These are phyloP conservation scores for Trichomonascaceae sp. DNA, from an alignment of 1,139 yeast species.

Conservation along the genomic window DNA sequence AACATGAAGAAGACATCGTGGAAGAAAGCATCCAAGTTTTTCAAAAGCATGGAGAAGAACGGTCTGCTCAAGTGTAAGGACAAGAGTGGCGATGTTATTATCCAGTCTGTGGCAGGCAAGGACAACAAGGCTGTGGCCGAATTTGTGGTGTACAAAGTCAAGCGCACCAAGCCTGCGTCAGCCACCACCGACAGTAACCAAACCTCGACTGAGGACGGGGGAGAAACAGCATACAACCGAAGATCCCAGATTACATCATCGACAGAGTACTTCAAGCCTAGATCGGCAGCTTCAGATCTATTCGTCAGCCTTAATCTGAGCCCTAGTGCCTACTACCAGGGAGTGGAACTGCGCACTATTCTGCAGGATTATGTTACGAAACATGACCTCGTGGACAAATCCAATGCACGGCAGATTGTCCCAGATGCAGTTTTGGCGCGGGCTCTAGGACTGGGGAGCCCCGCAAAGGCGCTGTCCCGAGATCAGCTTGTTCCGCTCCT, in stretches of 20 bases:
- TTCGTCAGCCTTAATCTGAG: constrained; percentile 33
- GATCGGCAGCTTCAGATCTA: constrained; percentile 22
- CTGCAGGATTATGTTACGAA: constrained; percentile 44
- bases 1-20: constrained; percentile 74
- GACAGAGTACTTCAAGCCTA: constrained; percentile 18
- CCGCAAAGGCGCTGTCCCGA: constrained; percentile 24
- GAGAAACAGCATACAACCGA: constrained; percentile 6
- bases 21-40: constrained; percentile 77
- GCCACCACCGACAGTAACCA: background rate
- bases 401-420: constrained; percentile 34
- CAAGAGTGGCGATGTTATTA: constrained; percentile 59
- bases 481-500: constrained; percentile 42
- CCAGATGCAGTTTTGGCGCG: constrained; percentile 37
- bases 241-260: constrained; percentile 7
- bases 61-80: constrained; percentile 57
- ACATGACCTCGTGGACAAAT: constrained; percentile 39
- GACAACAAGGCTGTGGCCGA: constrained; percentile 38
- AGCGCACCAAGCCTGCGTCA: background rate
- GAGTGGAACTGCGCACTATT: constrained; percentile 39
- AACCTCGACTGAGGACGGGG: background rate
- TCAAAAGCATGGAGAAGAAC: constrained; percentile 74
- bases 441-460: constrained; percentile 18
- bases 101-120: constrained; percentile 38
- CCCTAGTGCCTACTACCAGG: constrained; percentile 34
- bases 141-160: constrained; percentile 46